phyloP scores from a whole-genome alignment of 345 rosid species.

The Lepidium aucheri region DNA sequence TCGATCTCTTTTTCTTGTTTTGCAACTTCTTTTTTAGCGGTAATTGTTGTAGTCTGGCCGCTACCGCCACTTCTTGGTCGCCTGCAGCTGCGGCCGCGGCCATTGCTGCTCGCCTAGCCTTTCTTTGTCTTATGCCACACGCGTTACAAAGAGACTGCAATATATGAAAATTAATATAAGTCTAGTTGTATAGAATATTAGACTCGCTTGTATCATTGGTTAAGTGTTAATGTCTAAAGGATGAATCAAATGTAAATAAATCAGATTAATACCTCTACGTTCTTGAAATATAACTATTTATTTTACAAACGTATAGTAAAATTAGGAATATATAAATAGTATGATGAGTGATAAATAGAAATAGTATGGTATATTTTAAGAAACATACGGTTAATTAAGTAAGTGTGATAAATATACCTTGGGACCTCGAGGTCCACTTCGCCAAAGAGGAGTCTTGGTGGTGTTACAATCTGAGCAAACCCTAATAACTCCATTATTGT shows the following conservation, averaged over 20 bases:
- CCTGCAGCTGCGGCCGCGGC: conserved; percentile 33
- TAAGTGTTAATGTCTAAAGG: background rate
- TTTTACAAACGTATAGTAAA: too few relatives aligned
- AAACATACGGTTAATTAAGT: too few relatives aligned
- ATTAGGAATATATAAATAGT: too few relatives aligned
- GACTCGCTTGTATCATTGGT: background rate
- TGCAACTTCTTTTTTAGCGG: conserved; percentile 28
- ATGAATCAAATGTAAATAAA: background rate
- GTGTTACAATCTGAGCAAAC: conserved; percentile 88
- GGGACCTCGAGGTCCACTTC: conserved; percentile 94
- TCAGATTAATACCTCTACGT: background rate
- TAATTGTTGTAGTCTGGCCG: background rate
- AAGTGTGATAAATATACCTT: conserved; percentile 32
- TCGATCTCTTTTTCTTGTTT: conserved; percentile 34
- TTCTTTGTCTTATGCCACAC: conserved; percentile 85
- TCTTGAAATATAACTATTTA: too few relatives aligned
- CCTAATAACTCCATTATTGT: conserved; percentile 27
- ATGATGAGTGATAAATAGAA: too few relatives aligned
- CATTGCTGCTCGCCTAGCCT: conserved; percentile 69
- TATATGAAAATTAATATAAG: background rate
- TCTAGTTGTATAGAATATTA: background rate
- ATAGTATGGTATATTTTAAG: too few relatives aligned
- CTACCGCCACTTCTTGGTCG: conserved; percentile 9
- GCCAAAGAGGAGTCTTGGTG: conserved; percentile 96
- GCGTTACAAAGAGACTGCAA: conserved; percentile 90